Evolutionary conservation across 768 basidiomycete species (phyloP).

Genomic region (Cystobasidium onofrii): DNA sequence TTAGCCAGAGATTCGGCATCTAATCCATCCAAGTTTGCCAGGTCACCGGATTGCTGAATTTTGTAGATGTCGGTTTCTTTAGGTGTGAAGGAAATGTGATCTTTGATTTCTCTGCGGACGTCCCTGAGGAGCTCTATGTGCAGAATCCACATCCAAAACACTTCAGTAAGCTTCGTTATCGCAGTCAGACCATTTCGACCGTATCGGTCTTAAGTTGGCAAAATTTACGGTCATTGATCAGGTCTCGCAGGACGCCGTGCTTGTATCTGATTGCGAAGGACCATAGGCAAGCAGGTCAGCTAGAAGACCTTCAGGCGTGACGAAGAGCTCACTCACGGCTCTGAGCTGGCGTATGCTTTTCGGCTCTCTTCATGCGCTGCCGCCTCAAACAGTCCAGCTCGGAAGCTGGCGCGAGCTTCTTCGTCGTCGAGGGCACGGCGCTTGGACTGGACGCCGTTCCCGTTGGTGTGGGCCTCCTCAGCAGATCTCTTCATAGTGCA

Average conservation of each 20-base stretch:
- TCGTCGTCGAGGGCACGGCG: constrained; percentile 2
- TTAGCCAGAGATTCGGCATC: constrained; percentile 65
- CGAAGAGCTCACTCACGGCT: background rate
- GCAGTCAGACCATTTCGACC: too few species aligned
- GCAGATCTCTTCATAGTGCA: background rate
- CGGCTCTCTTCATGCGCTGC: constrained; percentile 1
- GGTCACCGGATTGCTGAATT: constrained; percentile 96
- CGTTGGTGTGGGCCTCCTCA: background rate
- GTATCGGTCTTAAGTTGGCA: background rate
- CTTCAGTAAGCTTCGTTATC: background rate
- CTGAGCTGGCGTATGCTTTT: constrained; percentile 5
- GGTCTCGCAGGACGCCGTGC: constrained; percentile 31
- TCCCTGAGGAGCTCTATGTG: constrained; percentile 68
- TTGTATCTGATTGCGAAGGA: background rate
- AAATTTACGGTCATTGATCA: constrained; percentile 24
- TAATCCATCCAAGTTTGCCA: constrained; percentile 84
- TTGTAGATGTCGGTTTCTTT: constrained; percentile 99
- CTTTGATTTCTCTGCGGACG: constrained; percentile 75
- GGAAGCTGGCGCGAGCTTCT: background rate
- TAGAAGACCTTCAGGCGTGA: background rate
- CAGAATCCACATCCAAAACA: constrained; percentile 51
- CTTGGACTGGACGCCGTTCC: background rate
- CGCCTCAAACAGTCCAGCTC: background rate
- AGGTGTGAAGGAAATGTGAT: constrained; percentile 71
- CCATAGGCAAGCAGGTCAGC: background rate